A percentile compares a stretch with the other conserved stretches of the same genome.
phyloP scores from a whole-genome alignment of 108 stramenopile genomes.

The Skeletonema tropicum region DNA sequence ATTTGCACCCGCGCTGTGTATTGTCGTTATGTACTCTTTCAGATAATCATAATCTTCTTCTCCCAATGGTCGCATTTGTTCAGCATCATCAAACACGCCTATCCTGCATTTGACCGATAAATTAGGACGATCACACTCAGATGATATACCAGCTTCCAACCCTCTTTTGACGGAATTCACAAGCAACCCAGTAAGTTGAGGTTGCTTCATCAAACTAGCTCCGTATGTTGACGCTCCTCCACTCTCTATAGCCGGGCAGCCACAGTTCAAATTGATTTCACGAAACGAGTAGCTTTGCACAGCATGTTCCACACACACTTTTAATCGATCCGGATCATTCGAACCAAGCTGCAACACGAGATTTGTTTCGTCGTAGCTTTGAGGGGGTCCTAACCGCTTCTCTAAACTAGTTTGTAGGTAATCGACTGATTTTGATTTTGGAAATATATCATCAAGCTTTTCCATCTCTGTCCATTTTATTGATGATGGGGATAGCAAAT shows the following conservation, averaged over 20 bases:
- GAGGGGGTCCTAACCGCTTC: slow-evolving; percentile 28
- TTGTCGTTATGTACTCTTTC: slow-evolving; percentile 31
- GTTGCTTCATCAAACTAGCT: slow-evolving; percentile 57
- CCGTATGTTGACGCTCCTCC: slow-evolving; percentile 58
- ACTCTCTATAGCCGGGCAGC: slow-evolving; percentile 55
- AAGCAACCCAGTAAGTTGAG: slow-evolving; percentile 34
- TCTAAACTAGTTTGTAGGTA: slow-evolving; percentile 2
- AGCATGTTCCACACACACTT: slow-evolving; percentile 29
- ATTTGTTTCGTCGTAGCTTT: slow-evolving; percentile 19
- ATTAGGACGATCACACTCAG: slow-evolving; percentile 20
- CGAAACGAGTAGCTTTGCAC: slow-evolving; percentile 21
- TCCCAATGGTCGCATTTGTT: slow-evolving; percentile 24
- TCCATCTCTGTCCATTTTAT: slow-evolving; percentile 66
- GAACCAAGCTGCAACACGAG: slow-evolving; percentile 53
- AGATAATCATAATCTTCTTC: slow-evolving; percentile 38
- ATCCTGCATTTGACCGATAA: slow-evolving; percentile 55
- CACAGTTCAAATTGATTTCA: slow-evolving; percentile 63
- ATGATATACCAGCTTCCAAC: slow-evolving; percentile 1
- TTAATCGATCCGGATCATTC: slow-evolving; percentile 34
- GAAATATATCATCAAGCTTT: slow-evolving; percentile 52
- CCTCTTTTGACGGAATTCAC: slow-evolving; percentile 19
- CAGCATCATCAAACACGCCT: slow-evolving; percentile 43
- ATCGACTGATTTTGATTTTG: slow-evolving; percentile 4
- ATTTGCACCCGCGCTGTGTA: slow-evolving; percentile 34
- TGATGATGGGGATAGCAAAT: slow-evolving; percentile 42